These are phyloP conservation scores for Cercophora samala DNA, from an alignment of 495 filamentous ascomycete genomes.

Conservation along the genomic window DNA sequence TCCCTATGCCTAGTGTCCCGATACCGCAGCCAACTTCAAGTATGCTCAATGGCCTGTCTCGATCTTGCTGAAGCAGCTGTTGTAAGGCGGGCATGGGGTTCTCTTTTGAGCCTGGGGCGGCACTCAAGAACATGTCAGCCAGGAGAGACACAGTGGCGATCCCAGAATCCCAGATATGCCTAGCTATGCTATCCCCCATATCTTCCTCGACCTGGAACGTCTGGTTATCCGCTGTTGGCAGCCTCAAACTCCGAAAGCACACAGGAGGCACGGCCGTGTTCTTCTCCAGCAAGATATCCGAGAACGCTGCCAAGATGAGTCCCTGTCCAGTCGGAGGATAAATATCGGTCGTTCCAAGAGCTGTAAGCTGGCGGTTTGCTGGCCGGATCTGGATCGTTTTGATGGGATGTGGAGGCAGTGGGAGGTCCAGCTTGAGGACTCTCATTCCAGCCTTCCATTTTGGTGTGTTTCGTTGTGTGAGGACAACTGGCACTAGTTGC, in stretches of 20 bases:
- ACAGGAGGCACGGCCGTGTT: conserved; percentile 20
- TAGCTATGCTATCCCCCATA: conserved; percentile 89
- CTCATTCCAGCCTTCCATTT: conserved; percentile 43
- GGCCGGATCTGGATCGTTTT: conserved; percentile 40
- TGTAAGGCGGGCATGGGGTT: conserved; percentile 18
- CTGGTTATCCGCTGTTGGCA: conserved; percentile 23
- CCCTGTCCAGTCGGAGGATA: conserved; percentile 23
- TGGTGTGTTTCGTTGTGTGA: conserved; percentile 19
- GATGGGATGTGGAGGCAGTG: conserved; percentile 25
- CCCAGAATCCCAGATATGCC: conserved; percentile 81
- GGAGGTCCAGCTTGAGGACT: conserved; percentile 40
- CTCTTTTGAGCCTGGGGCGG: not conserved
- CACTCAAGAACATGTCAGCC: conserved; percentile 32
- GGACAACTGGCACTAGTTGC: conserved; percentile 38
- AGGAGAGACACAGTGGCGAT: conserved; percentile 39
- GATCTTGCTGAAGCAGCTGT: conserved; percentile 17
- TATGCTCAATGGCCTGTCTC: conserved; percentile 43
- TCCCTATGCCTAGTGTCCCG: conserved; percentile 74
- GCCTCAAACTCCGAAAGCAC: conserved; percentile 37
- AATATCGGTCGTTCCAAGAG: conserved; percentile 33
- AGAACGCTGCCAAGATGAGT: conserved; percentile 39
- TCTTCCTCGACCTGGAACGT: conserved; percentile 69
- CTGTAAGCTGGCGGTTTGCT: conserved; percentile 27
- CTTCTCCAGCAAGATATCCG: conserved; percentile 27
- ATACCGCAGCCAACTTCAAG: conserved; percentile 84